Evolutionary conservation across 352 stramenopile species (phyloP).

Genomic region (Chloridella minuta): DNA sequence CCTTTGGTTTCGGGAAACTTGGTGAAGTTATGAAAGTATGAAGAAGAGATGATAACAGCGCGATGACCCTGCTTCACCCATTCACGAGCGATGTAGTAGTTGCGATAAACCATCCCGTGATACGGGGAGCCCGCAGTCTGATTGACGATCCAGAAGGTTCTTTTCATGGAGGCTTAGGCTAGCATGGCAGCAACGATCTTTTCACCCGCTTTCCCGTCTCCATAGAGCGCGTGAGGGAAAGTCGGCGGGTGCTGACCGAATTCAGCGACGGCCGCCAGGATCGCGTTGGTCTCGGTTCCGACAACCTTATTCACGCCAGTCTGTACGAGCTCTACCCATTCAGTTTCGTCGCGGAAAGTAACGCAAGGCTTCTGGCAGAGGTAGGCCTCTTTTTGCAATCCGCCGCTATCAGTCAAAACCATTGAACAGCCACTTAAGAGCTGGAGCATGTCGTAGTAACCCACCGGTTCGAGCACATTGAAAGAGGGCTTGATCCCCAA

Average conservation of each 20-base stretch:
- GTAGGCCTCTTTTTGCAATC: not conserved
- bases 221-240: not conserved
- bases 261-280: not conserved
- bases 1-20: too few species aligned
- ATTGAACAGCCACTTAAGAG: not conserved
- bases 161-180: too few species aligned
- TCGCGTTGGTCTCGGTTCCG: not conserved
- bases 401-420: not conserved
- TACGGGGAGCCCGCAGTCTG: too few species aligned
- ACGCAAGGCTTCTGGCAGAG: not conserved
- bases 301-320: not conserved
- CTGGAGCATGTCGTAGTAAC: not conserved
- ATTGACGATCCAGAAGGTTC: too few species aligned
- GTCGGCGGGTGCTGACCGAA: not conserved
- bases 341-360: not conserved
- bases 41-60: too few species aligned
- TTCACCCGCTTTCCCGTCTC: not conserved
- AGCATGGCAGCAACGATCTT: too few species aligned
- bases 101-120: too few species aligned
- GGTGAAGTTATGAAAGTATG: too few species aligned
- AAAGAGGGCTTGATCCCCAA: constrained; percentile 9
- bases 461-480: not conserved
- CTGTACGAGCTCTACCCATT: not conserved
- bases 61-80: too few species aligned
- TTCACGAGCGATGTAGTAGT: too few species aligned